Evolutionary conservation across 306 rosid genomes (phyloP), one percentile per base, ranked within the genome.

Genomic region (Vicia sativa): DNA sequence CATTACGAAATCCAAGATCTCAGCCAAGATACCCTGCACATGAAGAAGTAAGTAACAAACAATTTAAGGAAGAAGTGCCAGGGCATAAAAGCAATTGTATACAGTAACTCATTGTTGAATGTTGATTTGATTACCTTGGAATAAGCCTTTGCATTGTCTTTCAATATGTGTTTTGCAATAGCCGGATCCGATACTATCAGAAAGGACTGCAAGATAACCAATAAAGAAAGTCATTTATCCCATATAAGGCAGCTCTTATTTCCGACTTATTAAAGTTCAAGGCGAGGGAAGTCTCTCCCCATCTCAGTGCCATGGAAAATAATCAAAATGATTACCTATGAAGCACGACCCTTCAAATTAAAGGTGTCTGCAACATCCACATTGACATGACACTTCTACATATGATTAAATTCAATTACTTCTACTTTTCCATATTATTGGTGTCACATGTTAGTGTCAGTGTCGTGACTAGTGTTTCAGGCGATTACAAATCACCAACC

Each of bases 21-120:
- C 99, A 62, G 99, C 99, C 87, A 93, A 81, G 76, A 93, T 90
- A 41, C 99, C 99, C 99, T 93, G 92, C 70, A 71, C 52, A 48
- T 63, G 49, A 48, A 81, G 59, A 72, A 46, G 65, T 53, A 72
- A 46, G 65, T 53, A 56, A 53, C 46, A 52, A 61, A 26, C 44
- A 34, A 54, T 18, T 41, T 5, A 56, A 52, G 46, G 67, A 44
- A 59, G 39, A 74, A 46, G 64, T 23, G 29, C 18, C 25, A 37
- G 10, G 57, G 67, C 15, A 49, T 42, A 16, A 72, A 65, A 70
- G 12, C 34, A 67, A 26, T n/a, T 48, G 72, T 3, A 52, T 16
- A 31, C 21, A 3, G 12, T 11, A 7, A 19, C 53, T 29, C 43
- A 73, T 67, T 5, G 50, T 25, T 61, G 35, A 70, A 13, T 35